Conservation (phyloP, 257 asterid species). For the Penstemon eatonii region DNA sequence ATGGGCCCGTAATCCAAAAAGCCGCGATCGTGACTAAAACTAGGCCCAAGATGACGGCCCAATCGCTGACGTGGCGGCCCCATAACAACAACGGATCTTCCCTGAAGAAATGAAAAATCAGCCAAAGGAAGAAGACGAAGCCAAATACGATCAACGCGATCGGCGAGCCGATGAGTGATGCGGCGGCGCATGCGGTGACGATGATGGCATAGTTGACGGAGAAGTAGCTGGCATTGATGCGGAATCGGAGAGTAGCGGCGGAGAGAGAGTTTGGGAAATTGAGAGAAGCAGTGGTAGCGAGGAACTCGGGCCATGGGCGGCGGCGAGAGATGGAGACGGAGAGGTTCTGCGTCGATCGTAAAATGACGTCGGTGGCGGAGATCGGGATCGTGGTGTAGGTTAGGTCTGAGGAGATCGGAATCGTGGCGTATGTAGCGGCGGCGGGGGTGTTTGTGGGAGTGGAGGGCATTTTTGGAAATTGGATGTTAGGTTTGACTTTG, state of each 20-base stretch:
- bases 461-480: too few species aligned
- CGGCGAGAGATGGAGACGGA: slow-evolving; percentile 52
- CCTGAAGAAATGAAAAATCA: slow-evolving; percentile 61
- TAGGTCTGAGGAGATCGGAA: not conserved
- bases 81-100: slow-evolving; percentile 67
- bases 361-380: slow-evolving; percentile 53
- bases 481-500: too few species aligned
- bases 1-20: slow-evolving; percentile 51
- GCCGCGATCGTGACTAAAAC: slow-evolving; percentile 34
- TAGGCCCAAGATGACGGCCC: slow-evolving; percentile 46
- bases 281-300: slow-evolving; percentile 35
- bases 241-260: slow-evolving; percentile 49
- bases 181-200: slow-evolving; percentile 49
- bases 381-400: slow-evolving; percentile 80
- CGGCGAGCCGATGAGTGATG: slow-evolving; percentile 59
- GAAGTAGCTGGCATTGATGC: slow-evolving; percentile 58
- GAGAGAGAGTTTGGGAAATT: slow-evolving; percentile 59
- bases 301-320: slow-evolving; percentile 80
- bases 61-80: slow-evolving; percentile 58
- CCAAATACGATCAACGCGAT: slow-evolving; percentile 41
- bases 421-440: slow-evolving; percentile 28
- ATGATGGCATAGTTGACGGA: slow-evolving; percentile 56
- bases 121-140: slow-evolving; percentile 55
- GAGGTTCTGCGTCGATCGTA: slow-evolving; percentile 69
- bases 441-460: not conserved